These are phyloP conservation scores for Ustilago curta DNA, from an alignment of 1,284 basidiomycete genomes.

Conservation along the genomic window DNA sequence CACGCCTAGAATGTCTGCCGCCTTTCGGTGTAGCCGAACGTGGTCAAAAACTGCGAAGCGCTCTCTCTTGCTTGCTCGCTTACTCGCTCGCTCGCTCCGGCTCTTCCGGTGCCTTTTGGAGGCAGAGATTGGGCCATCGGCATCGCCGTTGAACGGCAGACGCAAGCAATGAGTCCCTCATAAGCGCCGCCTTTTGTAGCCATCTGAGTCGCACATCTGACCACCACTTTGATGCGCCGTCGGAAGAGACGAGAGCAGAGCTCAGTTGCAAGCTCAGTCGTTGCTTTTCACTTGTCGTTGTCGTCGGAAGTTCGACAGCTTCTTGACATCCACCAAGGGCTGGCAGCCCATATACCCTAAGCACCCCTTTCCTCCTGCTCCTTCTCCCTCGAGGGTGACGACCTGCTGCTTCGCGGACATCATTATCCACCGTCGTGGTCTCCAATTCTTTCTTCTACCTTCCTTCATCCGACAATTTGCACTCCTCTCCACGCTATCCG, in stretches of 20 bases:
- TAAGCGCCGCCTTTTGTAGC: background rate
- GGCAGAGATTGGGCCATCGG: background rate
- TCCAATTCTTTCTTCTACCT: background rate
- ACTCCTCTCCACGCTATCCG: background rate
- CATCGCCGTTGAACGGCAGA: background rate
- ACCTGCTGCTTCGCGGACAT: too few species aligned
- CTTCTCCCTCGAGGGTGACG: too few species aligned
- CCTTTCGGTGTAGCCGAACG: conserved; percentile 1
- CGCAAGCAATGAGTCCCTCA: background rate
- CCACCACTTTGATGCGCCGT: background rate
- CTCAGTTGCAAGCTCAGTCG: background rate
- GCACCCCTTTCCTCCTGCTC: too few species aligned
- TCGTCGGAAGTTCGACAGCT: conserved; percentile 9
- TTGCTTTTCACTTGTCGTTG: background rate
- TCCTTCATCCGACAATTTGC: background rate
- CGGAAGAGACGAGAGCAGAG: background rate
- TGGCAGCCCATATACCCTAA: background rate
- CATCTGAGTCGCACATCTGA: background rate
- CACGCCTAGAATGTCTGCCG: background rate
- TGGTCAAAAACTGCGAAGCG: background rate
- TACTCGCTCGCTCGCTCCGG: background rate
- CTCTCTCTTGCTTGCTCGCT: background rate
- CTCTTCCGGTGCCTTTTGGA: background rate
- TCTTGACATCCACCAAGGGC: background rate
- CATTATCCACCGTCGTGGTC: background rate